These are phyloP conservation scores for Umbilicus rupestris DNA, from an alignment of 164 flowering plant genomes.

Conservation along the genomic window DNA sequence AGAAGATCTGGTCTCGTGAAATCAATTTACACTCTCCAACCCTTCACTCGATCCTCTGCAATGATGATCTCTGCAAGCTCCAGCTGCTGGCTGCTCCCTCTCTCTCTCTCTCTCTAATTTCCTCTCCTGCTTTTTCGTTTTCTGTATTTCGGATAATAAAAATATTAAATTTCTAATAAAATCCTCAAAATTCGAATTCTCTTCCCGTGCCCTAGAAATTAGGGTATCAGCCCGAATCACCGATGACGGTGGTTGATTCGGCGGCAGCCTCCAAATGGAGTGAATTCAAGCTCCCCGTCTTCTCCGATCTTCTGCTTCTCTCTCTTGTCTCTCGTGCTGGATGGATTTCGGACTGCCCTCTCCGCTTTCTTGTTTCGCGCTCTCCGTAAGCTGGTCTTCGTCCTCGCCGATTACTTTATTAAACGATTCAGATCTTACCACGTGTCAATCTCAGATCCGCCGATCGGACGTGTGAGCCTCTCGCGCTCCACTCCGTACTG, in stretches of 20 bases:
- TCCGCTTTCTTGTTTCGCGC: conserved; percentile 1
- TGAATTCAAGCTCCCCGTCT: not conserved
- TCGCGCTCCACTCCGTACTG: conserved; percentile 1
- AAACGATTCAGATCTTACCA: not conserved
- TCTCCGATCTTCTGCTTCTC: too few species aligned
- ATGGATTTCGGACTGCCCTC: not conserved
- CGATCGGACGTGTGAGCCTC: not conserved
- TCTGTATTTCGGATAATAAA: too few species aligned
- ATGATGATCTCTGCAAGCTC: too few species aligned
- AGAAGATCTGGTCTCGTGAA: too few species aligned
- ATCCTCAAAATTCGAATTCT: not conserved
- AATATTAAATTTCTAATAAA: not conserved
- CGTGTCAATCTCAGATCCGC: not conserved
- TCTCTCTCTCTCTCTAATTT: too few species aligned
- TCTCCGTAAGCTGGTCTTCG: not conserved
- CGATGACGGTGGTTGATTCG: not conserved
- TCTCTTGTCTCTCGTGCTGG: not conserved
- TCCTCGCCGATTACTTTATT: not conserved
- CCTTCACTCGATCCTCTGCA: too few species aligned
- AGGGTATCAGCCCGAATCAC: not conserved
- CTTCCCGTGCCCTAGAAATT: conserved; percentile 3
- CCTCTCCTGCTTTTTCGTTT: too few species aligned
- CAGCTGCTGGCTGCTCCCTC: conserved; percentile 5
- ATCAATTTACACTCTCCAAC: too few species aligned
- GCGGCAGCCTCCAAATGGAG: not conserved